phyloP scores from a whole-genome alignment of 305 asterid genomes.

The Solanum hybrid region DNA sequence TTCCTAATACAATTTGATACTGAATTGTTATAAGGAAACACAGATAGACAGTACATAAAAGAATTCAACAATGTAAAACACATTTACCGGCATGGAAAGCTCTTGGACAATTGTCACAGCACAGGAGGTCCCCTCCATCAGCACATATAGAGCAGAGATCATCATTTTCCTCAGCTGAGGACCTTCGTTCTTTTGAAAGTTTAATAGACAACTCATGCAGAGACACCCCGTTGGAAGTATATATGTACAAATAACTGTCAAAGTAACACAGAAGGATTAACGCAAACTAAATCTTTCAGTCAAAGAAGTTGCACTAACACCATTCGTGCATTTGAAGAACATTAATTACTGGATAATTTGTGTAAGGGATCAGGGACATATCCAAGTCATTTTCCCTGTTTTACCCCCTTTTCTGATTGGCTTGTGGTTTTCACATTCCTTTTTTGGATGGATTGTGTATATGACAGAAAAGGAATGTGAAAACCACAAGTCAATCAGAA shows the following conservation, averaged over 20 bases:
- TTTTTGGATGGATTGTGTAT: background rate
- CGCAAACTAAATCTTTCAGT: background rate
- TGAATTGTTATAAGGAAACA: background rate
- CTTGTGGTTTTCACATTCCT: background rate
- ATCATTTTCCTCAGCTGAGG: slow-evolving; percentile 55
- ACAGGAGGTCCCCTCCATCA: slow-evolving; percentile 67
- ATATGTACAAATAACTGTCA: slow-evolving; percentile 72
- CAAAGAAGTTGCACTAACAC: background rate
- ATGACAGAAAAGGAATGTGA: background rate
- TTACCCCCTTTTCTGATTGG: background rate
- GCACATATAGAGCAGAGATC: slow-evolving; percentile 75
- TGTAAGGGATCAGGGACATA: background rate
- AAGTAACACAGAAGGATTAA: slow-evolving; percentile 9
- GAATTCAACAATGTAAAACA: background rate
- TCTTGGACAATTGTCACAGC: slow-evolving; percentile 90
- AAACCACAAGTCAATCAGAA: background rate
- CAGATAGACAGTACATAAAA: background rate
- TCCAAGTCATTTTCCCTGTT: background rate
- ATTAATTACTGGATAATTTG: background rate
- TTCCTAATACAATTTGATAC: background rate
- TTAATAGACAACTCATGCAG: slow-evolving; percentile 64
- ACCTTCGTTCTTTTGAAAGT: slow-evolving; percentile 33
- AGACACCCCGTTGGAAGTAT: slow-evolving; percentile 69
- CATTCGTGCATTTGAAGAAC: background rate
- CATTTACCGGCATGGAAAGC: slow-evolving; percentile 72